Base-by-base conservation (phyloP, 2,329 filamentous ascomycete genomes). In the Colletotrichum limetticola region DNA sequence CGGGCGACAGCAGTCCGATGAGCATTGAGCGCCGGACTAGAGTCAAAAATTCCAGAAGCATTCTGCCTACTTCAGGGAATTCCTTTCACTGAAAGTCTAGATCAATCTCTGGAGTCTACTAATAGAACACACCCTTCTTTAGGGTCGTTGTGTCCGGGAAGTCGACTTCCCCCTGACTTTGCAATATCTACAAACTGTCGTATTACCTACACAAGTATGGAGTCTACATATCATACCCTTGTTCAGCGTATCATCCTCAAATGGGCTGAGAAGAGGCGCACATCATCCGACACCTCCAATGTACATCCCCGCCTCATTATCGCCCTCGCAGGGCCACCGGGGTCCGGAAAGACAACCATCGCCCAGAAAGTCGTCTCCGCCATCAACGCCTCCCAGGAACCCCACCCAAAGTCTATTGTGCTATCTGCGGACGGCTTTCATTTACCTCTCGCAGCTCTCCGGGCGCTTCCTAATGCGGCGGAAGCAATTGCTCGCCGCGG, bases 261-360 rank as follows among this genome's bases (percentile, higher is more conserved):
- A 71, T 80, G 78, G 78, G 65, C 69, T 5, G 74, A 77, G 14
- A 70, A 73, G 49, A 60, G 72, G 24, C 4, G 3, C 16, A 68
- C 49, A 19, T 37, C 28, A 9, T 28, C 49, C 24, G 16, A 4
- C 16, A 28, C 57, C 14, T 5, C 58, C 5, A 49, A 28, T n/a
- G 4, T 22, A 0, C 35, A 72, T 9, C 55, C 69, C 56, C 77
- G 79, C 6, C 68, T 80, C 19, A 68, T 81, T 5, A 77, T 82
- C 61, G 77, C 77, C 2, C 75, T 82, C 28, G 79, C 80, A 35
- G 80, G 80, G 7, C 77, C 79, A 7, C 80, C 80, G 5, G 80
- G 80, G 16, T 82, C 77, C 8, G 79, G 79, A 35, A 80, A 80
- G 68, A 76, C 78, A 5, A 80, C 79, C 3, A 76, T 80, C 22